Evolutionary conservation across 2,329 filamentous ascomycete species (phyloP).

Genomic region (Colletotrichum chlorophyti): DNA sequence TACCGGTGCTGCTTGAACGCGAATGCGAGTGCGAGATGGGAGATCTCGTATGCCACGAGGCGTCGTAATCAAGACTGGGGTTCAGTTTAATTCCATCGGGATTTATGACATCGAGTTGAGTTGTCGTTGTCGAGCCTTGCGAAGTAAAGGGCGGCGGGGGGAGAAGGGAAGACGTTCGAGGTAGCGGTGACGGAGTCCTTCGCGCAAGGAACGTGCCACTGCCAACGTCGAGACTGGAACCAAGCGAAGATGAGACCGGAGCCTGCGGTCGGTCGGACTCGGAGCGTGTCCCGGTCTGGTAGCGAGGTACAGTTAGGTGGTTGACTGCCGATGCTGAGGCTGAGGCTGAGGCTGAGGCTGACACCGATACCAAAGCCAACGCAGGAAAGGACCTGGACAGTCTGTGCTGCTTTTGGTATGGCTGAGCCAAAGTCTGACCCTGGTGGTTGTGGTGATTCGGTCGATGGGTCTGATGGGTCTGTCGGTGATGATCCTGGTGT

Average conservation of each 20-base stretch:
- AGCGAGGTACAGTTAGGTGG: constrained; percentile 9
- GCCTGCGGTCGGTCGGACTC: constrained; percentile 18
- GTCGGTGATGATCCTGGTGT: not conserved
- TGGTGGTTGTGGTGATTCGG: not conserved
- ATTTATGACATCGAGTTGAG: not conserved
- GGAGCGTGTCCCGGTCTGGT: constrained; percentile 2
- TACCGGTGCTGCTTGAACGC: constrained; percentile 43
- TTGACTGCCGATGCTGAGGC: too few species aligned
- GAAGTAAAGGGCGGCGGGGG: not conserved
- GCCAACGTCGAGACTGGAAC: constrained; percentile 13
- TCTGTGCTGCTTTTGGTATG: constrained; percentile 20
- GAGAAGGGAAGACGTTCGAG: constrained; percentile 14
- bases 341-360: too few species aligned
- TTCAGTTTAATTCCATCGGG: not conserved
- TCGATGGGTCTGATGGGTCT: not conserved
- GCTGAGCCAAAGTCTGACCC: not conserved
- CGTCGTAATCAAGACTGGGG: not conserved
- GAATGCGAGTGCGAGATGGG: constrained; percentile 38
- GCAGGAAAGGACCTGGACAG: constrained; percentile 16
- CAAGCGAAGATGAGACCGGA: constrained; percentile 24
- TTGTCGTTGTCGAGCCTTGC: not conserved
- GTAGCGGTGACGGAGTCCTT: constrained; percentile 6
- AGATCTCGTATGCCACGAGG: not conserved
- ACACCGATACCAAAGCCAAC: too few species aligned
- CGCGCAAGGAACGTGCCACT: constrained; percentile 4